These are phyloP conservation scores for Alternaria longipes DNA, from an alignment of 2,329 filamentous ascomycete species.

Conservation along the genomic window DNA sequence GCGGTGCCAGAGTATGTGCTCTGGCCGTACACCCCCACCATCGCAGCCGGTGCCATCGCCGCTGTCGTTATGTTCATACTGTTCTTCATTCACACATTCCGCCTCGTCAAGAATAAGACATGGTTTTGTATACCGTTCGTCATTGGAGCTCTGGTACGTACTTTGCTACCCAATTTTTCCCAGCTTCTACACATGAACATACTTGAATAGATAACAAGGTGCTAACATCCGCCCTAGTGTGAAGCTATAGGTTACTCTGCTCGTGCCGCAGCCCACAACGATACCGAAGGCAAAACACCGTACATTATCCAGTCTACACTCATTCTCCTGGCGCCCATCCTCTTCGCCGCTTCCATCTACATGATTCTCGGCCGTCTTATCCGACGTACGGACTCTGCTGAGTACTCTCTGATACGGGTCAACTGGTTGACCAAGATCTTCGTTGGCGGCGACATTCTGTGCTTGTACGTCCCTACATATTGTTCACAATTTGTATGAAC, in stretches of 20 bases:
- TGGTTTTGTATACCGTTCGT: slow-evolving; percentile 64
- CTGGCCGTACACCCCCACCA: slow-evolving; percentile 57
- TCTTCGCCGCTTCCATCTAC: slow-evolving; percentile 60
- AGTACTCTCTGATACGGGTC: slow-evolving; percentile 54
- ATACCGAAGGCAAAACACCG: slow-evolving; percentile 35
- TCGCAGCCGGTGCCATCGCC: slow-evolving; percentile 59
- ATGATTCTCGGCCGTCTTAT: slow-evolving; percentile 58
- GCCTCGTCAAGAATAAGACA: slow-evolving; percentile 55
- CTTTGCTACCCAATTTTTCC: slow-evolving; percentile 52
- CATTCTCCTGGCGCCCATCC: slow-evolving; percentile 49
- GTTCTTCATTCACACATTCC: slow-evolving; percentile 55
- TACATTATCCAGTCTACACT: slow-evolving; percentile 55
- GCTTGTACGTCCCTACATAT: slow-evolving; percentile 49
- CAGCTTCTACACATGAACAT: slow-evolving; percentile 8
- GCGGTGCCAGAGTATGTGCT: slow-evolving; percentile 33
- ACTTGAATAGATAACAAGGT: slow-evolving; percentile 3
- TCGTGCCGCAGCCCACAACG: slow-evolving; percentile 49
- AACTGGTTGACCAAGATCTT: slow-evolving; percentile 64
- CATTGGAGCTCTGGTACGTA: slow-evolving; percentile 53
- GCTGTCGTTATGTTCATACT: slow-evolving; percentile 58
- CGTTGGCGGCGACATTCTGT: slow-evolving; percentile 63
- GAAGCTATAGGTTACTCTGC: slow-evolving; percentile 55
- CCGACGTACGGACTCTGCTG: slow-evolving; percentile 53
- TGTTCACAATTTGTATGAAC: not conserved
- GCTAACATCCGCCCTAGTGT: slow-evolving; percentile 26